These are phyloP conservation scores for Acidomyces sp. DNA, from an alignment of 495 filamentous ascomycete genomes.

Conservation along the genomic window DNA sequence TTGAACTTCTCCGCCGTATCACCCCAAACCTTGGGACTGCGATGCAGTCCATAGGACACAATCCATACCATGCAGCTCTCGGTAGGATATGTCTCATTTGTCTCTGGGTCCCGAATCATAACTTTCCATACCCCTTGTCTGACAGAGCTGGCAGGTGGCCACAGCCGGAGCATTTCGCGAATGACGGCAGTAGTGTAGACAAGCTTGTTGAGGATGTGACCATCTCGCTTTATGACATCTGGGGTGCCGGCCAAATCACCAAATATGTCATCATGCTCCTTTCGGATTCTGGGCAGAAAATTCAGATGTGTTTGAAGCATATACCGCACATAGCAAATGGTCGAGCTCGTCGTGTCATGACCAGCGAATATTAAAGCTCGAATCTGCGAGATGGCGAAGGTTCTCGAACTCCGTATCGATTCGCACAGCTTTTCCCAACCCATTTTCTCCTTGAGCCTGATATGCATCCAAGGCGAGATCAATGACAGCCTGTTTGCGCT, in stretches of 20 bases:
- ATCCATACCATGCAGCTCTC: conserved; percentile 29
- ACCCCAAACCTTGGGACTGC: conserved; percentile 28
- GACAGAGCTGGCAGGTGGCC: conserved; percentile 20
- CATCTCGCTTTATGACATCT: conserved; percentile 19
- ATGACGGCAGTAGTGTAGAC: conserved; percentile 35
- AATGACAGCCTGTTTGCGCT: conserved; percentile 19
- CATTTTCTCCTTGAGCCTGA: conserved; percentile 3
- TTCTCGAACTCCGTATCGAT: conserved; percentile 23
- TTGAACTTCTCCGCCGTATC: conserved; percentile 4
- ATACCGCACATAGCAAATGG: conserved; percentile 27
- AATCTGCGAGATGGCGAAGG: conserved; percentile 24
- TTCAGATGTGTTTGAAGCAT: conserved; percentile 23
- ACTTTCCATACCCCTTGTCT: conserved; percentile 1
- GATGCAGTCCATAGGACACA: conserved; percentile 24
- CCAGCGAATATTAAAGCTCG: conserved; percentile 34
- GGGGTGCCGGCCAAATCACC: conserved; percentile 18
- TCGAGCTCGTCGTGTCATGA: conserved; percentile 30
- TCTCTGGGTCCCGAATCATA: conserved; percentile 11
- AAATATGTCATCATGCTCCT: conserved; percentile 30
- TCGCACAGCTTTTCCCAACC: neutral
- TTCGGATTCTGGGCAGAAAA: conserved; percentile 16
- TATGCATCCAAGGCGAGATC: conserved; percentile 30
- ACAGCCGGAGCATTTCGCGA: conserved; percentile 35
- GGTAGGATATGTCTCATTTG: conserved; percentile 13
- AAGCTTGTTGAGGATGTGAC: conserved; percentile 28